These are phyloP conservation scores for Eucalyptus coolabah DNA, from an alignment of 345 rosid species.

Conservation along the genomic window DNA sequence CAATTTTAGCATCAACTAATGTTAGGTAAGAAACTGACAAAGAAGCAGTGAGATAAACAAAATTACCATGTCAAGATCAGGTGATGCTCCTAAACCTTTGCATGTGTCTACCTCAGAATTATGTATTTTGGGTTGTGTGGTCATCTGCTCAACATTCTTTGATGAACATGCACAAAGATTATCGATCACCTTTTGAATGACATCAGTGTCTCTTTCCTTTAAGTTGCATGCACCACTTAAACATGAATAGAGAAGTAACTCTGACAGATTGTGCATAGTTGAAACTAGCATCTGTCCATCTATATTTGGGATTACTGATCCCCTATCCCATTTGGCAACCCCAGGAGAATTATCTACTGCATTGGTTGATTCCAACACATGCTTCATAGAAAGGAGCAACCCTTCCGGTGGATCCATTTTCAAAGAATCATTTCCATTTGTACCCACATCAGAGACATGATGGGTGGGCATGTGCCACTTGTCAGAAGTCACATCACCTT, in stretches of 20 bases:
- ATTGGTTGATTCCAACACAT: neutral
- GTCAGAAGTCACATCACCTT: neutral
- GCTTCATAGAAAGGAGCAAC: neutral
- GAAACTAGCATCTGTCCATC: slow-evolving; percentile 23
- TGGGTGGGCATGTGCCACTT: neutral
- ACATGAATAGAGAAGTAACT: slow-evolving; percentile 53
- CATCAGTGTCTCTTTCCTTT: slow-evolving; percentile 36
- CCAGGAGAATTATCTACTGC: neutral
- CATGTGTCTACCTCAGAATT: neutral
- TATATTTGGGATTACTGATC: slow-evolving; percentile 8
- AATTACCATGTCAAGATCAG: neutral
- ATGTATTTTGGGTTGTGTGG: slow-evolving; percentile 7
- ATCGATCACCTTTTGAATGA: slow-evolving; percentile 41
- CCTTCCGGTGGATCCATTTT: neutral
- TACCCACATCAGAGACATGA: neutral
- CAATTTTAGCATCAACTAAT: neutral
- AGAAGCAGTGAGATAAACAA: neutral
- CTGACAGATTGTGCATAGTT: slow-evolving; percentile 60
- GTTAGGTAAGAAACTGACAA: neutral
- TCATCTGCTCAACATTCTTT: slow-evolving; percentile 6
- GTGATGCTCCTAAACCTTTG: neutral
- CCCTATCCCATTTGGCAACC: neutral
- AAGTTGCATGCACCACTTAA: slow-evolving; percentile 33
- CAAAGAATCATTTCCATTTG: neutral
- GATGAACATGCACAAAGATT: slow-evolving; percentile 41